Percentiles rank a stretch among this genome's conserved stretches.
Conservation (phyloP, 305 asterid genomes). For the Fraxinus baroniana region DNA sequence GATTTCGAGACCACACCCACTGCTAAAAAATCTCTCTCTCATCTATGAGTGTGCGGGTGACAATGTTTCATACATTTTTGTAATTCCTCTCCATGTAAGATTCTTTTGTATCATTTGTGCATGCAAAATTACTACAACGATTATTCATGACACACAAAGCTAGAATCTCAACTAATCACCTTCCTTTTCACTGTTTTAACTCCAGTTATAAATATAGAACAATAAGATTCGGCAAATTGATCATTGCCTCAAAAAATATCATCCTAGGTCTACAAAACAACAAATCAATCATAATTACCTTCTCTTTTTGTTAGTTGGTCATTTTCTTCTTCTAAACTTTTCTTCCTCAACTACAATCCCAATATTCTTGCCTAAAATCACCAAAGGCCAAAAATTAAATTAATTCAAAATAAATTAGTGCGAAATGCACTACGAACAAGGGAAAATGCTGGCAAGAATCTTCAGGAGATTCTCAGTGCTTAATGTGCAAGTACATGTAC, state of each 20-base stretch:
- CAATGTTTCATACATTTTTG: too few species aligned
- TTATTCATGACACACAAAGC: too few species aligned
- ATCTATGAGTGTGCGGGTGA: too few species aligned
- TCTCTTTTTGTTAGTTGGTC: slow-evolving; percentile 59
- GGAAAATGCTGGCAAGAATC: too few species aligned
- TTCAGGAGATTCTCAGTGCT: too few species aligned
- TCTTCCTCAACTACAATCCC: slow-evolving; percentile 72
- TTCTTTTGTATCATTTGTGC: too few species aligned
- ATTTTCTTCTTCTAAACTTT: slow-evolving; percentile 75
- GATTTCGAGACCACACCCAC: too few species aligned
- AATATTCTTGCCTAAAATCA: slow-evolving; percentile 55
- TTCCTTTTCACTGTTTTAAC: neutral
- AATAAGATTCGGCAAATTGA: neutral
- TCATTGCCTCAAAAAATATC: neutral
- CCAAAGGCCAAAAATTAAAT: slow-evolving; percentile 5
- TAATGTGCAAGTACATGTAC: too few species aligned
- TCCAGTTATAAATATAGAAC: neutral
- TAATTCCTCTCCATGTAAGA: too few species aligned
- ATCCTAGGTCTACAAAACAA: neutral
- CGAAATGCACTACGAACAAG: neutral
- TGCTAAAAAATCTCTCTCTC: too few species aligned
- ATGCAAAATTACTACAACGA: too few species aligned
- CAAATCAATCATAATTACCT: slow-evolving; percentile 38
- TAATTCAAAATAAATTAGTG: neutral
- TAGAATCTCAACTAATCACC: too few species aligned